Evolutionary conservation across 768 basidiomycete genomes (phyloP).

Genomic region (Termitomyces sp.): DNA sequence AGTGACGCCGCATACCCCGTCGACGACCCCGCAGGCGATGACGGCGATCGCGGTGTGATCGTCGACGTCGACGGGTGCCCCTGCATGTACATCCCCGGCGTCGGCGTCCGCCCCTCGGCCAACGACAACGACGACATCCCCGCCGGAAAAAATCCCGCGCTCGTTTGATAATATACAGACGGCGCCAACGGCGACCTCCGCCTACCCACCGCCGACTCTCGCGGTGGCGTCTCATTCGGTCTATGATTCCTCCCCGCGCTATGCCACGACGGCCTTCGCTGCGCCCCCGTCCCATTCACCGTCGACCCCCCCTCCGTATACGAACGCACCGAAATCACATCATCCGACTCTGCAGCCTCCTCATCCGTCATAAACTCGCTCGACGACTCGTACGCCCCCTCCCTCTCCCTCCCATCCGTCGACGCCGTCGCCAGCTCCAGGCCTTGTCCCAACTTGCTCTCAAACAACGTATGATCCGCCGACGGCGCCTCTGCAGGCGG

Average conservation of each 20-base stretch:
- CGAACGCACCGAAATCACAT: slow-evolving; percentile 63
- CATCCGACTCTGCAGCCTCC: slow-evolving; percentile 60
- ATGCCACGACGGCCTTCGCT: slow-evolving; percentile 47
- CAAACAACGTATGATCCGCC: slow-evolving; percentile 60
- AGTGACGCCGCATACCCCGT: slow-evolving; percentile 47
- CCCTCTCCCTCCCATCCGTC: slow-evolving; percentile 51
- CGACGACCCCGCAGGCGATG: slow-evolving; percentile 53
- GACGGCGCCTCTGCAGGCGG: slow-evolving; percentile 73
- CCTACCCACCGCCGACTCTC: no score
- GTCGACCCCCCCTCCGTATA: slow-evolving; percentile 51
- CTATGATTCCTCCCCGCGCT: slow-evolving; percentile 21
- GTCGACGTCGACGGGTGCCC: slow-evolving; percentile 46
- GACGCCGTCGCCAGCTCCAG: slow-evolving; percentile 66
- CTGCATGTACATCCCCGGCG: slow-evolving; percentile 31
- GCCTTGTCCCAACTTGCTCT: slow-evolving; percentile 58
- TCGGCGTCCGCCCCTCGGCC: slow-evolving; percentile 38
- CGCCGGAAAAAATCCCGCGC: no score
- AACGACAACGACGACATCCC: no score
- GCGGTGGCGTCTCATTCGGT: slow-evolving; percentile 23
- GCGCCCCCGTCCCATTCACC: slow-evolving; percentile 19
- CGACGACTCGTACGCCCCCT: slow-evolving; percentile 31
- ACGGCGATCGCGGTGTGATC: slow-evolving; percentile 23
- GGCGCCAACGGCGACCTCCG: slow-evolving; percentile 29
- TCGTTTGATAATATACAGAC: slow-evolving; percentile 67
- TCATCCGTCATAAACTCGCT: slow-evolving; percentile 67